A percentile compares a stretch with the other conserved stretches of the same genome.
phyloP scores from a whole-genome alignment of 805 yeast species.

The Saccharomyces jurei region DNA sequence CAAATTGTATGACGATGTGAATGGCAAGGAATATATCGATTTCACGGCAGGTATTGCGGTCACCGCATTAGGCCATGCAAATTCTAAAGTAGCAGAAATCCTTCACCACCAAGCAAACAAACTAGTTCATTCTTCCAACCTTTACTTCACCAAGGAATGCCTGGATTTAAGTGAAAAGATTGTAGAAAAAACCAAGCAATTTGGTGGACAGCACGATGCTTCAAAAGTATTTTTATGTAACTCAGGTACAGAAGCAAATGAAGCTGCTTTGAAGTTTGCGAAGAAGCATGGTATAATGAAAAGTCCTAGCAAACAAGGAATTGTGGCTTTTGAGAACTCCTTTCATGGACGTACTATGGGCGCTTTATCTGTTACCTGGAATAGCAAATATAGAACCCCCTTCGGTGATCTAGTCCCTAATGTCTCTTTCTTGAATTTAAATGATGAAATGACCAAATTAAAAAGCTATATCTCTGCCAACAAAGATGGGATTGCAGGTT shows the following conservation, averaged over 20 bases:
- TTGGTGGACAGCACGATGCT: slow-evolving; percentile 79
- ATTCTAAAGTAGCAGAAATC: slow-evolving; percentile 65
- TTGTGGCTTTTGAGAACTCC: slow-evolving; percentile 79
- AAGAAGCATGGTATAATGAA: slow-evolving; percentile 67
- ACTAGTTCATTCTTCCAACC: slow-evolving; percentile 76
- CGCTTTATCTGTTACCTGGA: slow-evolving; percentile 84
- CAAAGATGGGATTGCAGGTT: slow-evolving; percentile 58
- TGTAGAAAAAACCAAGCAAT: slow-evolving; percentile 55
- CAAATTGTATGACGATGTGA: slow-evolving; percentile 64
- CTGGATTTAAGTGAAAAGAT: slow-evolving; percentile 67
- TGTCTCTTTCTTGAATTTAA: slow-evolving; percentile 38
- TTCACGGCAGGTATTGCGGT: slow-evolving; percentile 97
- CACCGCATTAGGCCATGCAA: slow-evolving; percentile 84
- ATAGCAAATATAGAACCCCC: slow-evolving; percentile 86
- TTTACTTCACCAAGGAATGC: slow-evolving; percentile 79
- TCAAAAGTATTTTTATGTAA: slow-evolving; percentile 63
- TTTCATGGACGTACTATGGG: slow-evolving; percentile 97
- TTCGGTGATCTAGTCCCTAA: slow-evolving; percentile 91
- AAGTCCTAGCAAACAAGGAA: slow-evolving; percentile 53
- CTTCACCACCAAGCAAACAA: slow-evolving; percentile 62
- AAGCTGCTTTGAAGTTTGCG: slow-evolving; percentile 69
- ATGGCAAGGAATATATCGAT: slow-evolving; percentile 72
- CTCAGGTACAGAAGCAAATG: slow-evolving; percentile 76
- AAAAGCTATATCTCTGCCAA: slow-evolving; percentile 14
- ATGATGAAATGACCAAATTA: slow-evolving; percentile 28